phyloP scores from a whole-genome alignment of 2,329 filamentous ascomycete genomes.

The Parascedosporium putredinis region DNA sequence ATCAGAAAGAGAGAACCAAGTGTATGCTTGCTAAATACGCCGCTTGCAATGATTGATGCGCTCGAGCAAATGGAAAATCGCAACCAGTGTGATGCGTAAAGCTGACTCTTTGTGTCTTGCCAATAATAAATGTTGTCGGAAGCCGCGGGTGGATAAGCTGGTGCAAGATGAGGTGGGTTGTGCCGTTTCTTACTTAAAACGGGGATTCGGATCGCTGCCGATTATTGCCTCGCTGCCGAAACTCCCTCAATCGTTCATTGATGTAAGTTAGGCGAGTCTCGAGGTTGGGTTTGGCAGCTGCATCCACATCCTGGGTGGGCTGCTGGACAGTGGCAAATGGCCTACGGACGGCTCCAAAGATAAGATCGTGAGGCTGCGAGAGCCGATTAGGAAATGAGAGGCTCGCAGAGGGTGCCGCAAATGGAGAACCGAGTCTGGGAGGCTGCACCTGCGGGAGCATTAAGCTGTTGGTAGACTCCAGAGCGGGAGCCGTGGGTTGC shows the following conservation, averaged over 20 bases:
- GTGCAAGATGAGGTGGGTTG: too few relatives aligned
- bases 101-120: too few relatives aligned
- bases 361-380: conserved; percentile 34
- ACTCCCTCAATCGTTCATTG: conserved; percentile 45
- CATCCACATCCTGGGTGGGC: conserved; percentile 22
- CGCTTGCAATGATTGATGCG: conserved; percentile 6
- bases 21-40: neutral
- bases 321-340: conserved; percentile 50
- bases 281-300: conserved; percentile 32
- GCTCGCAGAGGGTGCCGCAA: conserved; percentile 37
- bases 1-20: too few relatives aligned
- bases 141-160: too few relatives aligned
- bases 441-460: conserved; percentile 25
- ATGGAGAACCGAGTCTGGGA: conserved; percentile 49
- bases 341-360: conserved; percentile 32
- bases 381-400: conserved; percentile 52
- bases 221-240: conserved; percentile 33
- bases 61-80: conserved; percentile 5
- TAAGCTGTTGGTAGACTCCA: conserved; percentile 12
- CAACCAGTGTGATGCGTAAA: neutral
- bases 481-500: conserved; percentile 11
- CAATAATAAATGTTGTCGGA: too few relatives aligned
- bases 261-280: conserved; percentile 45
- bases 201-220: conserved; percentile 40
- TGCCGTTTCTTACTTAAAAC: too few relatives aligned